Percentiles rank a stretch among this genome's conserved stretches.
Evolutionary conservation across 257 asterid genomes (phyloP).

Genomic region (Solanum sitiens): DNA sequence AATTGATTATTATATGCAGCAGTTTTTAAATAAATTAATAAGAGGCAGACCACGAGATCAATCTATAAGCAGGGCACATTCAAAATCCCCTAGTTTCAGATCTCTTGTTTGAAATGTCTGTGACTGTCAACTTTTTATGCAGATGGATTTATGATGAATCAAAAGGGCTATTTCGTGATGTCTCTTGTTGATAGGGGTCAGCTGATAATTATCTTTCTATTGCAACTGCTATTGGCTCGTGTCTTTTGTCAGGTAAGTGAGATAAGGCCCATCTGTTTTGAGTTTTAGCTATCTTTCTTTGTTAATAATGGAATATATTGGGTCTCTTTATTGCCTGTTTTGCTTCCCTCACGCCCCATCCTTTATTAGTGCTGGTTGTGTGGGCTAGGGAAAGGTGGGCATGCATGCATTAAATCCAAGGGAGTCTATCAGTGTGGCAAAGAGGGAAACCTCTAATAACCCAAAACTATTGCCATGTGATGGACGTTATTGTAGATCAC

Average conservation of each 20-base stretch:
- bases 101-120: background rate
- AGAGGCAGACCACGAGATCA: background rate
- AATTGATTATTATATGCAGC: background rate
- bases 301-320: background rate
- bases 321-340: background rate
- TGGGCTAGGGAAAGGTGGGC: background rate
- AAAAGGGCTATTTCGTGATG: conserved; percentile 80
- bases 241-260: background rate
- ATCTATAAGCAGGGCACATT: background rate
- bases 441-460: background rate
- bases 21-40: background rate
- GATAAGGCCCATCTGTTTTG: background rate
- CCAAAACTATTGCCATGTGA: background rate
- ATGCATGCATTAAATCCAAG: background rate
- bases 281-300: background rate
- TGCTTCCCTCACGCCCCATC: background rate
- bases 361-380: background rate
- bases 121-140: conserved; percentile 11
- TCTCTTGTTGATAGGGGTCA: conserved; percentile 37
- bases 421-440: background rate
- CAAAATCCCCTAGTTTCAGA: background rate
- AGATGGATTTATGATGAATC: conserved; percentile 96
- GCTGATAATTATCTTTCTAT: background rate
- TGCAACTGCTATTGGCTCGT: background rate
- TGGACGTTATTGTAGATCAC: background rate